Evolutionary conservation across 1,284 basidiomycete species (phyloP).

Genomic region (Fereydounia khargensis): DNA sequence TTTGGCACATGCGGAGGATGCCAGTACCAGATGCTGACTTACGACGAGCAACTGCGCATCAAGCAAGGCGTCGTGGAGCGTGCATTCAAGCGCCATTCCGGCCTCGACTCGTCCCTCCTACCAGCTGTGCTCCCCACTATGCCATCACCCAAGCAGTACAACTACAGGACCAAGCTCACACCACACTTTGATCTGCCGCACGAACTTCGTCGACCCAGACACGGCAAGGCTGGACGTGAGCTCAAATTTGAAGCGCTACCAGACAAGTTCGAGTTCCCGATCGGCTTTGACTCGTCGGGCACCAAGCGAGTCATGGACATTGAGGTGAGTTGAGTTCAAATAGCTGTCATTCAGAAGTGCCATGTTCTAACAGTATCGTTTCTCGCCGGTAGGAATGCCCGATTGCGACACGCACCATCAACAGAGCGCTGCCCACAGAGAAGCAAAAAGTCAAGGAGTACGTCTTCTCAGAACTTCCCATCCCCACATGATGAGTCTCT

Average conservation of each 20-base stretch:
- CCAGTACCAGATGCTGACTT: constrained; percentile 66
- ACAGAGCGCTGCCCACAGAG: constrained; percentile 67
- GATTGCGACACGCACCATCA: constrained; percentile 81
- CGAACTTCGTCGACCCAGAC: constrained; percentile 57
- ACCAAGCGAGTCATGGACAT: constrained; percentile 82
- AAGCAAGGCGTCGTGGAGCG: constrained; percentile 84
- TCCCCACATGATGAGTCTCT: too few relatives aligned
- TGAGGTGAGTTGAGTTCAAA: too few relatives aligned
- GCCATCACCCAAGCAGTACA: constrained; percentile 80
- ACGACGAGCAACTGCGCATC: constrained; percentile 77
- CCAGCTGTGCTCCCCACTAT: constrained; percentile 75
- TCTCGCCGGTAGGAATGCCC: too few relatives aligned
- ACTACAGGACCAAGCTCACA: constrained; percentile 93
- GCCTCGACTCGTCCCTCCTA: constrained; percentile 64
- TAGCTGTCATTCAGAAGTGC: too few relatives aligned
- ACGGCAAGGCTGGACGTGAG: constrained; percentile 47
- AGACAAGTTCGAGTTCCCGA: constrained; percentile 68
- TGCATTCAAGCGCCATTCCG: constrained; percentile 63
- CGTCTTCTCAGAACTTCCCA: too few relatives aligned
- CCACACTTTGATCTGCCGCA: constrained; percentile 88
- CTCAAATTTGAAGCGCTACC: constrained; percentile 29
- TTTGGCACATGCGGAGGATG: constrained; percentile 55
- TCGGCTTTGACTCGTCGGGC: constrained; percentile 85
- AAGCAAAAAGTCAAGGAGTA: constrained; percentile 70
- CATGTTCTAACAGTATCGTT: too few relatives aligned